Conservation (phyloP, 768 basidiomycete species). For the Gyrodon lividus region DNA sequence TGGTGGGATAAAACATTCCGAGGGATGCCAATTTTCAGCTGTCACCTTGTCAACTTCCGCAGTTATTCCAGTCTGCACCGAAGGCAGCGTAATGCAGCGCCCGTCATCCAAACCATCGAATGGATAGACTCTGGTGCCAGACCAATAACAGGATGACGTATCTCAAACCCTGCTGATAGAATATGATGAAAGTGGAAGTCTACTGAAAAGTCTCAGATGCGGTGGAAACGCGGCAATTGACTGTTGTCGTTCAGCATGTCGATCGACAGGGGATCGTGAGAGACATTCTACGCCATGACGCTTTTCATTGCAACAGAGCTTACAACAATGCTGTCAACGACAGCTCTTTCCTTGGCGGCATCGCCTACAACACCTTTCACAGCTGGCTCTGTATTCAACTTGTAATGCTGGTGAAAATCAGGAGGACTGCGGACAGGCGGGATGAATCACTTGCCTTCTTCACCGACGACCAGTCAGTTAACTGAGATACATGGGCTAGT, state of each 20-base stretch:
- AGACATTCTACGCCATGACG: slow-evolving; percentile 37
- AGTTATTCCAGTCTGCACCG: too few species aligned
- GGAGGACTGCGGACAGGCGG: background rate
- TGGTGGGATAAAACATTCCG: too few species aligned
- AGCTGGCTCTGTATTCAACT: slow-evolving; percentile 55
- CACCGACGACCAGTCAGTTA: slow-evolving; percentile 72
- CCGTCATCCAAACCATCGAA: too few species aligned
- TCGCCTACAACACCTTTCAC: slow-evolving; percentile 37
- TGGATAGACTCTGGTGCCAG: too few species aligned
- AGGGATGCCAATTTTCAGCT: too few species aligned
- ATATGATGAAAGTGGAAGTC: too few species aligned
- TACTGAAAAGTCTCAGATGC: too few species aligned
- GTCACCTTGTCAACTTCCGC: too few species aligned
- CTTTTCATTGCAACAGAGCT: slow-evolving; percentile 82
- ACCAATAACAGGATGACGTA: too few species aligned
- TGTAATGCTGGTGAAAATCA: slow-evolving; percentile 55
- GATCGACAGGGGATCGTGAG: background rate
- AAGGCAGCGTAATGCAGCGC: too few species aligned
- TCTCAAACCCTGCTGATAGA: too few species aligned
- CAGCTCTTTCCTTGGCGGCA: slow-evolving; percentile 33
- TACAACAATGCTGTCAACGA: slow-evolving; percentile 67
- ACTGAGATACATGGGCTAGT: slow-evolving; percentile 40
- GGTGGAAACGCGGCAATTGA: background rate
- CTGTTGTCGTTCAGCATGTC: background rate
- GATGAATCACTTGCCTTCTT: slow-evolving; percentile 57